Percentiles rank a stretch among this genome's conserved stretches.
Evolutionary conservation across 192 early-diverging fungal genomes (phyloP).

Genomic region (Podochytrium sp.): DNA sequence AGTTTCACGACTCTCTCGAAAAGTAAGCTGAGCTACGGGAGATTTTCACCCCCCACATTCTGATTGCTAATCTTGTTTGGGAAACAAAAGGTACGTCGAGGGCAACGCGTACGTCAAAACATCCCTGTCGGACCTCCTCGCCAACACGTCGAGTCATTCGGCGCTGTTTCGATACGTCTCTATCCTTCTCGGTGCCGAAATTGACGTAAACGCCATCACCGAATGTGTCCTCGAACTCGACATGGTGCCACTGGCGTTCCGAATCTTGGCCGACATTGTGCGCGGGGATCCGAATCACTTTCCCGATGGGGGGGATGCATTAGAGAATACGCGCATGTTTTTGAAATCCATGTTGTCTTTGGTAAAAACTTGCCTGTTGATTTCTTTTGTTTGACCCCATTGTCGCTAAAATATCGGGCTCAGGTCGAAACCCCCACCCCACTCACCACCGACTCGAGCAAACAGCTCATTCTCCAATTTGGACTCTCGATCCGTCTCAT

Average conservation of each 20-base stretch:
- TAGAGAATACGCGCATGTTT: slow-evolving; percentile 1
- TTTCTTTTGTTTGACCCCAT: not conserved
- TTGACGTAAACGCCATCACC: not conserved
- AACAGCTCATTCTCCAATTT: slow-evolving; percentile 15
- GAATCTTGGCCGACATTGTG: not conserved
- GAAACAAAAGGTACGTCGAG: not conserved
- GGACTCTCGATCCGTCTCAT: slow-evolving; percentile 17
- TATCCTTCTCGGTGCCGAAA: slow-evolving; percentile 10
- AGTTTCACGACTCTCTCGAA: slow-evolving; percentile 13
- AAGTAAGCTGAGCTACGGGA: not conserved
- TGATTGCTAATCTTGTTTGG: too few relatives aligned
- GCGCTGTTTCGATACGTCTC: slow-evolving; percentile 13
- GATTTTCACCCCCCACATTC: not conserved
- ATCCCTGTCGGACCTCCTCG: not conserved
- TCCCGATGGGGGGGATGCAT: slow-evolving; percentile 17
- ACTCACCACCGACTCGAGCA: not conserved
- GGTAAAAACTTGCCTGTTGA: not conserved
- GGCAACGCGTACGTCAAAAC: slow-evolving; percentile 2
- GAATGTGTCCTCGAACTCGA: slow-evolving; percentile 8
- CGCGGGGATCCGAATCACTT: not conserved
- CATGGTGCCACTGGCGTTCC: slow-evolving; percentile 14
- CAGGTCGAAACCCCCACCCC: not conserved
- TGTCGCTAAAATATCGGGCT: not conserved
- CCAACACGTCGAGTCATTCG: slow-evolving; percentile 2
- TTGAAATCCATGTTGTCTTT: not conserved